Percentiles rank a stretch among this genome's conserved stretches.
Evolutionary conservation across 495 filamentous ascomycete species (phyloP).

Genomic region (Platismatia glauca): DNA sequence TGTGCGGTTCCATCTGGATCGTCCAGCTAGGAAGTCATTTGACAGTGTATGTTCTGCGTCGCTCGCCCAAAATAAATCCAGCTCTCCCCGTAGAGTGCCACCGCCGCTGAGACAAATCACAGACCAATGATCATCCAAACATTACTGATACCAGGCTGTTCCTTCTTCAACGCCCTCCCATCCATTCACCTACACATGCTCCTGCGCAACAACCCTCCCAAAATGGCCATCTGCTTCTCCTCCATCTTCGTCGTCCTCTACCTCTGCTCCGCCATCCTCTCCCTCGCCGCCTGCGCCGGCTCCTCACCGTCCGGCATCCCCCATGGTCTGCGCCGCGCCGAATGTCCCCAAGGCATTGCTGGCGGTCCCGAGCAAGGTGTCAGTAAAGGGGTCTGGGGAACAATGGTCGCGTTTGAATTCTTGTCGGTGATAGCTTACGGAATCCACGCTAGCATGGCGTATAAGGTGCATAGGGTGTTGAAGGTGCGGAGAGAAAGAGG

Average conservation of each 20-base stretch:
- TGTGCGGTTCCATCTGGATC: slow-evolving; percentile 22
- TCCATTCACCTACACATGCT: slow-evolving; percentile 23
- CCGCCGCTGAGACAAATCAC: background rate
- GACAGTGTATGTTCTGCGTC: slow-evolving; percentile 11
- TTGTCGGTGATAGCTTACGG: slow-evolving; percentile 18
- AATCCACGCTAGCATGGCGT: slow-evolving; percentile 20
- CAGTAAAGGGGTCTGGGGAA: slow-evolving; percentile 15
- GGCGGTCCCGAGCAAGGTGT: slow-evolving; percentile 17
- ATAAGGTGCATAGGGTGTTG: slow-evolving; percentile 15
- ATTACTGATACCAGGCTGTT: slow-evolving; percentile 21
- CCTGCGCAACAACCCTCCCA: slow-evolving; percentile 21
- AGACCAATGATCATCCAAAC: slow-evolving; percentile 25
- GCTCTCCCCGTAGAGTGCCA: background rate
- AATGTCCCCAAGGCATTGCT: slow-evolving; percentile 15
- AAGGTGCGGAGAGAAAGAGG: slow-evolving; percentile 16
- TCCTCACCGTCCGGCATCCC: slow-evolving; percentile 6
- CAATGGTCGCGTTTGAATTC: slow-evolving; percentile 18
- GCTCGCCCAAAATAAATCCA: background rate
- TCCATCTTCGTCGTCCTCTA: slow-evolving; percentile 20
- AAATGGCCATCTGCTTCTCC: slow-evolving; percentile 17
- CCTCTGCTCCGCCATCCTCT: slow-evolving; percentile 17
- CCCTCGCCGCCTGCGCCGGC: slow-evolving; percentile 19
- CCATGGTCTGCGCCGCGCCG: slow-evolving; percentile 12
- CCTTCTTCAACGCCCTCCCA: slow-evolving; percentile 25
- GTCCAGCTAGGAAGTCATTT: slow-evolving; percentile 15